These are phyloP conservation scores for Fraxinus ornus DNA, from an alignment of 305 asterid genomes.

Conservation along the genomic window DNA sequence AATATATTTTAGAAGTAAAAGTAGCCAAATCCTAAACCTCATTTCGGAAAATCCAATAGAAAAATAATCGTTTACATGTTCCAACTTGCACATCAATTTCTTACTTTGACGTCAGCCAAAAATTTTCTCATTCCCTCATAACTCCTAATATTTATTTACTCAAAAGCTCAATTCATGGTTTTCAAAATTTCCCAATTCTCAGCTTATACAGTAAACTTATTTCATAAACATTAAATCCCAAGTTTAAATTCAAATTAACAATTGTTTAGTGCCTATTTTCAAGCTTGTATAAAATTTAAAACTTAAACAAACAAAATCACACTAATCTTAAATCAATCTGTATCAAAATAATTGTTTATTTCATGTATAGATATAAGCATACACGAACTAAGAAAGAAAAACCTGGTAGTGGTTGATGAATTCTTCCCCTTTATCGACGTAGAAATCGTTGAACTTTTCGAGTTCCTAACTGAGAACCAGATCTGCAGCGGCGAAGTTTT, in stretches of 20 bases:
- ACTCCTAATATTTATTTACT: background rate
- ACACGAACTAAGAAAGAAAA: background rate
- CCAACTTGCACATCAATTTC: background rate
- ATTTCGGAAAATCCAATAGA: background rate
- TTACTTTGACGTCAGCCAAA: background rate
- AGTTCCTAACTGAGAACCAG: conserved; percentile 58
- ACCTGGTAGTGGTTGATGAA: conserved; percentile 88
- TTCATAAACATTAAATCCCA: background rate
- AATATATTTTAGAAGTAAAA: background rate
- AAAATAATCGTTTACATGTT: background rate
- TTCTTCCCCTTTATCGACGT: conserved; percentile 94
- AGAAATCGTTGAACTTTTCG: conserved; percentile 90
- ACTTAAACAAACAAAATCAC: background rate
- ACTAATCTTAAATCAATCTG: background rate
- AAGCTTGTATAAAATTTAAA: background rate
- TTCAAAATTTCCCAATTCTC: background rate
- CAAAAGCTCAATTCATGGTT: background rate
- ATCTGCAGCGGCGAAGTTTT: conserved; percentile 23
- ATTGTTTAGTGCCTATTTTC: background rate
- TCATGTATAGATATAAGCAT: background rate
- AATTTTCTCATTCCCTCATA: background rate
- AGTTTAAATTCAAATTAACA: background rate
- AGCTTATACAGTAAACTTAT: background rate
- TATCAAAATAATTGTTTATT: background rate
- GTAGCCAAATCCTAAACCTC: conserved; percentile 2